Conservation (phyloP, 148 eudicot genomes). For the Rhododendron kiyosumense region DNA sequence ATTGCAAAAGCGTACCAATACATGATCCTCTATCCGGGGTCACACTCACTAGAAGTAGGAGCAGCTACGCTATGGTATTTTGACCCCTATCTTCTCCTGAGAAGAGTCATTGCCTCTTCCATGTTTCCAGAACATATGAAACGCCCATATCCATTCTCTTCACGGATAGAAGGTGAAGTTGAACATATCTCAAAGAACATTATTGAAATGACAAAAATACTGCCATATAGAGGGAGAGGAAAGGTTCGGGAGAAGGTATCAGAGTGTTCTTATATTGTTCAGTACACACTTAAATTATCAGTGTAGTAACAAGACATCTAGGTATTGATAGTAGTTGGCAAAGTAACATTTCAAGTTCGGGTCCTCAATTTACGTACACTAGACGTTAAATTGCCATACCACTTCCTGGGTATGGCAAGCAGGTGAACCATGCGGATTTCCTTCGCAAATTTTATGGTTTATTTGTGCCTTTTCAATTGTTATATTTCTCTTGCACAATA, state of each 20-base stretch:
- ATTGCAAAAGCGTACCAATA: too few relatives aligned
- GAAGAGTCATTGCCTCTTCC: too few relatives aligned
- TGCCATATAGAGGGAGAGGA: neutral
- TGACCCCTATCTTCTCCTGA: too few relatives aligned
- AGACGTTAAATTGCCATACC: neutral
- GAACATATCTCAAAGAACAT: neutral
- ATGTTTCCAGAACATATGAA: neutral
- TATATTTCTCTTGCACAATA: neutral
- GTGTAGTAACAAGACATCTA: neutral
- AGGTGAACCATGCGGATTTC: neutral
- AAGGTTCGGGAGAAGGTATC: neutral
- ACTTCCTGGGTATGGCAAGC: neutral
- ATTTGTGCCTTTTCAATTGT: neutral
- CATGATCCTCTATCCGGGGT: too few relatives aligned
- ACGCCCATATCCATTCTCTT: neutral
- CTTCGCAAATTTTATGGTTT: neutral
- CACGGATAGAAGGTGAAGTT: neutral
- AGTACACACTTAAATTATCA: neutral
- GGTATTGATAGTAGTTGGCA: neutral
- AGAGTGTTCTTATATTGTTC: neutral
- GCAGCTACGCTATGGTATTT: too few relatives aligned
- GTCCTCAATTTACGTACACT: neutral
- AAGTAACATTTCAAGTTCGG: neutral
- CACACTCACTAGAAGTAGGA: too few relatives aligned
- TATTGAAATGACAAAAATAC: neutral